Evolutionary conservation across 75 land plant genomes (phyloP).

Genomic region (Larix kaempferi): DNA sequence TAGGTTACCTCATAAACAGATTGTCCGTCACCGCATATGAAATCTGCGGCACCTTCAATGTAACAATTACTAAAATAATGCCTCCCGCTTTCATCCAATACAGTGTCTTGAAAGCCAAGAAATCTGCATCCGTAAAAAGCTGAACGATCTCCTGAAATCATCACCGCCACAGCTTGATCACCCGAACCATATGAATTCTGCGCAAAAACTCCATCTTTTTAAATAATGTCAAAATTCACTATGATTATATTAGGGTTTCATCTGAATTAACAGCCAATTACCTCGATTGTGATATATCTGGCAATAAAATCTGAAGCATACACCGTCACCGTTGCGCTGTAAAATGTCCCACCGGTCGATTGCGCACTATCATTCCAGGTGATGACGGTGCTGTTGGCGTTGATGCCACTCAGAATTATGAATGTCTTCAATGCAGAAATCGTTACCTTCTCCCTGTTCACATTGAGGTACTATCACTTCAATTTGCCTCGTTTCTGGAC

Average conservation of each 20-base stretch:
- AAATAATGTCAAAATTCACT: not conserved
- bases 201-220: not conserved
- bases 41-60: slow-evolving; percentile 67
- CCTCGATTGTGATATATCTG: slow-evolving; percentile 24
- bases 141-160: slow-evolving; percentile 42
- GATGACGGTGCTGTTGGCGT: slow-evolving; percentile 4
- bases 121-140: slow-evolving; percentile 55
- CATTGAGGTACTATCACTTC: too few relatives aligned
- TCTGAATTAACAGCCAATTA: not conserved
- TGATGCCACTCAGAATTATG: slow-evolving; percentile 19
- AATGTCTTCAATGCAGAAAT: slow-evolving; percentile 21
- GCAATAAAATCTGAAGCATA: slow-evolving; percentile 20
- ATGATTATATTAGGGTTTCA: not conserved
- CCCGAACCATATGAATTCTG: slow-evolving; percentile 42
- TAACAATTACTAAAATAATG: slow-evolving; percentile 60
- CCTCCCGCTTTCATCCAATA: slow-evolving; percentile 44
- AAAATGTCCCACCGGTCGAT: slow-evolving; percentile 3
- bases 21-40: slow-evolving; percentile 57
- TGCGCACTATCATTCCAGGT: slow-evolving; percentile 9
- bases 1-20: slow-evolving; percentile 50
- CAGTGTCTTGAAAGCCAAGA: slow-evolving; percentile 50
- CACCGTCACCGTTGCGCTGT: slow-evolving; percentile 24
- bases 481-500: too few relatives aligned
- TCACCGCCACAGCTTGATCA: slow-evolving; percentile 48
- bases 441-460: slow-evolving; percentile 28